Evolutionary conservation across 1,284 basidiomycete species (phyloP).

Genomic region (Earliella scabrosa): DNA sequence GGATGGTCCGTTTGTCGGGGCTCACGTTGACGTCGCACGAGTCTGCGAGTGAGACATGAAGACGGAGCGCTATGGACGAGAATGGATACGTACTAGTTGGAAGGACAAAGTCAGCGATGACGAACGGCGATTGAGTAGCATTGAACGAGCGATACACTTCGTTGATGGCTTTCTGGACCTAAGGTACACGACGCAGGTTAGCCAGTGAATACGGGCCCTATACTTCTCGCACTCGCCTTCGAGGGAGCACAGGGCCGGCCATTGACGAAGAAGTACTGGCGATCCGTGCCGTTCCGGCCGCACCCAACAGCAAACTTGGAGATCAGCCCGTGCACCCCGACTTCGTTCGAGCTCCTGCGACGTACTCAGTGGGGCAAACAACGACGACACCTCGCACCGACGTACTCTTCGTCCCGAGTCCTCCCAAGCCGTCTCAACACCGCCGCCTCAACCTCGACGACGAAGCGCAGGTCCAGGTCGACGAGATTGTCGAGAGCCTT

Average conservation of each 20-base stretch:
- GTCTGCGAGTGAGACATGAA: constrained; percentile 47
- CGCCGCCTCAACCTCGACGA: constrained; percentile 65
- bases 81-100: constrained; percentile 66
- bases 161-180: constrained; percentile 88
- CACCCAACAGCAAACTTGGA: constrained; percentile 77
- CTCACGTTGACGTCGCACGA: constrained; percentile 95
- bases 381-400: not conserved
- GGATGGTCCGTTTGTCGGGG: constrained; percentile 95
- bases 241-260: constrained; percentile 85
- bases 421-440: constrained; percentile 40
- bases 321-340: constrained; percentile 76
- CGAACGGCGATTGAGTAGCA: constrained; percentile 78
- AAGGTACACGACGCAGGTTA: not conserved
- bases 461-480: constrained; percentile 74
- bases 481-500: constrained; percentile 61
- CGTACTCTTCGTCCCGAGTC: constrained; percentile 30
- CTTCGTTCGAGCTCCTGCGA: constrained; percentile 39
- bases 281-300: constrained; percentile 80
- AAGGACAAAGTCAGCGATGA: constrained; percentile 84
- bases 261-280: constrained; percentile 96
- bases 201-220: too few relatives aligned
- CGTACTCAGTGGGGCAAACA: too few relatives aligned
- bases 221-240: too few relatives aligned
- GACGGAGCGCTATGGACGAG: not conserved
- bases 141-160: constrained; percentile 91